phyloP scores from a whole-genome alignment of 208 protist species.

The Acanthamoeba lenticulata region DNA sequence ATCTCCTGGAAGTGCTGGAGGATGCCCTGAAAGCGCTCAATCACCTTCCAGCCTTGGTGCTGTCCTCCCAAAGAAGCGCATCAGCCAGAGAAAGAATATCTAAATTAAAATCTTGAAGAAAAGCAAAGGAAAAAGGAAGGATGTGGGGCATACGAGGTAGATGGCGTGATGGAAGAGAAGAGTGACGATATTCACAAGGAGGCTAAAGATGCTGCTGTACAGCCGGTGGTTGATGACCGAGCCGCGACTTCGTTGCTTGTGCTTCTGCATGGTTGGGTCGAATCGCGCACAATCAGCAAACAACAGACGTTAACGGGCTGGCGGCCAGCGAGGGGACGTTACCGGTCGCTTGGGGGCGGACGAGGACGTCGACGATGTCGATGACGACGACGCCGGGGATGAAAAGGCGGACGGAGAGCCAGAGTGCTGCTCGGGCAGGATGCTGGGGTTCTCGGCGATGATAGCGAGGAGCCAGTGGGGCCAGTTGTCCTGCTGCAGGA shows the following conservation, averaged over 20 bases:
- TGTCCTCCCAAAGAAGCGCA: neutral
- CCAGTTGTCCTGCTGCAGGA: conserved; percentile 50
- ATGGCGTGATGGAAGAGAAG: conserved; percentile 37
- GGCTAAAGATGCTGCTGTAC: conserved; percentile 53
- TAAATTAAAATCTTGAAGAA: neutral
- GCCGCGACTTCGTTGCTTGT: neutral
- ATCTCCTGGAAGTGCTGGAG: conserved; percentile 29
- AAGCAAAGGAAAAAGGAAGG: neutral
- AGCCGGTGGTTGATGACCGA: conserved; percentile 4
- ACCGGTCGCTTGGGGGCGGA: neutral
- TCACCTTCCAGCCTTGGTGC: conserved; percentile 50
- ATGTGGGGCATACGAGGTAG: neutral
- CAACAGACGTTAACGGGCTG: neutral
- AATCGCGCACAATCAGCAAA: neutral
- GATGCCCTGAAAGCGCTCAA: conserved; percentile 45
- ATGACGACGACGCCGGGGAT: neutral
- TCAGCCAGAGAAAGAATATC: neutral
- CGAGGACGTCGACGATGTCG: neutral
- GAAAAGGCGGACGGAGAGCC: neutral
- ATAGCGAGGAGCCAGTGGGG: conserved; percentile 25
- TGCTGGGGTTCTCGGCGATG: conserved; percentile 4
- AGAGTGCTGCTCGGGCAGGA: neutral
- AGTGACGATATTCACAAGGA: conserved; percentile 49
- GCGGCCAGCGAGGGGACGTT: neutral
- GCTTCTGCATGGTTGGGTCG: neutral